A percentile compares a stretch with the other conserved stretches of the same genome.
phyloP scores from a whole-genome alignment of 139 green algal genomes.

The Nannochloris sp. region DNA sequence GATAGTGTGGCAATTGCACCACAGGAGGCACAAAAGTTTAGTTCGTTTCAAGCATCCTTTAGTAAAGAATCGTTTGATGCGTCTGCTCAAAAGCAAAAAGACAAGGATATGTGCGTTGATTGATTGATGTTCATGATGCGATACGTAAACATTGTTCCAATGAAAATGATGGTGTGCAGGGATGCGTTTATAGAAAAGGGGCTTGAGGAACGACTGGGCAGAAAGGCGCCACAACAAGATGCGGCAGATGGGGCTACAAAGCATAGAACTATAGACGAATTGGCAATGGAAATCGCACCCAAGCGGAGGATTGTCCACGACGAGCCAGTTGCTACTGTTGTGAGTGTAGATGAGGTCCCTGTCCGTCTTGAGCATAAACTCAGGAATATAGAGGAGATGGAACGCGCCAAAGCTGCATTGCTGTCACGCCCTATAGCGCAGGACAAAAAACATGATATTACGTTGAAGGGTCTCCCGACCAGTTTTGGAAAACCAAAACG shows the following conservation, averaged over 20 bases:
- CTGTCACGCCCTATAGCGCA: constrained; percentile 20
- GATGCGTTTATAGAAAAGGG: constrained; percentile 55
- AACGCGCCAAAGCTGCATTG: constrained; percentile 60
- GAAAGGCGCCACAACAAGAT: constrained; percentile 11
- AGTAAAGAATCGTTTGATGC: neutral
- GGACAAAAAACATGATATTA: too few relatives aligned
- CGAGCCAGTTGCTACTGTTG: constrained; percentile 45
- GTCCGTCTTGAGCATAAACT: constrained; percentile 61
- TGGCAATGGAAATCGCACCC: constrained; percentile 10
- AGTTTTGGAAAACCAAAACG: constrained; percentile 1
- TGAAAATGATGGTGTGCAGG: constrained; percentile 20
- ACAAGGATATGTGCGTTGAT: neutral
- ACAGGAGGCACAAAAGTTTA: neutral
- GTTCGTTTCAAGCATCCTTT: neutral
- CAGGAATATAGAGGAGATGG: constrained; percentile 76
- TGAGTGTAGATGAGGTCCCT: constrained; percentile 68
- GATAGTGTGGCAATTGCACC: too few relatives aligned
- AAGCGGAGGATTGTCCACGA: neutral
- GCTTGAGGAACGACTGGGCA: constrained; percentile 53
- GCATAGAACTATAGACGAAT: constrained; percentile 2
- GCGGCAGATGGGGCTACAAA: constrained; percentile 34
- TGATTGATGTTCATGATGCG: neutral
- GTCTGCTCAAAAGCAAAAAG: neutral
- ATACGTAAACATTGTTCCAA: neutral
- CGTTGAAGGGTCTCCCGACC: too few relatives aligned